Base-by-base conservation (phyloP, 2,329 filamentous ascomycete genomes). In the Beauveria caledonica region DNA sequence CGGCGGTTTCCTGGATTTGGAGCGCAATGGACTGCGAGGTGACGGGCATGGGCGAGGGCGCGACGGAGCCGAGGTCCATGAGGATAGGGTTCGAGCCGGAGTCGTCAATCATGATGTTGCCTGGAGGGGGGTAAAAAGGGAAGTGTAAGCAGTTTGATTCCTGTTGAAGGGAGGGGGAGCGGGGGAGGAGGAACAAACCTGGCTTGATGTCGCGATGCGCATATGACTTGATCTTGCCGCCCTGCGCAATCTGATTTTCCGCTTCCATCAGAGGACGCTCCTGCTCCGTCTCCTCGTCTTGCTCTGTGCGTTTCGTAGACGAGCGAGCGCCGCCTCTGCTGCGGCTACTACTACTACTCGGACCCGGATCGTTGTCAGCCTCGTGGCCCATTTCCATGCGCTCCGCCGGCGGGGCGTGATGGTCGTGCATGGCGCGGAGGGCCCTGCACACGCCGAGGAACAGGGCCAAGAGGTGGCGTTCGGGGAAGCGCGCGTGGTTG, bases 51-150 rank as follows among this genome's bases (percentile, higher is more conserved):
- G 94, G 94, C 2, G 90, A 92, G 19, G 89, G 89, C 45, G 91
- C 88, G 60, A 99, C 80, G 61, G 92, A 97, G 64, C 94, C 94
- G 25, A 99, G 86, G 72, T 99, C 94, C 94, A 99, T 99, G 40
- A 99, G 83, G 68, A 99, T 94, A 3, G 94, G 93, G 33, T 86
- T 87, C 62, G 86, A 83, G 66, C 94, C 94, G 68, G 91, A 86
- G 72, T 97, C 93, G 66, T 90, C 88, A 66, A 99, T 96, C 94
- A 99, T 99, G 71, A 99, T 96, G 76, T 99, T 99, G 62, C 92
- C 84, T 85, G 62, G 1, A 13, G 7, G 21, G 15, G n/a, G 5
- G 29, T 2, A 1, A 11, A 33, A 1, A 11, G 11, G 29, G 11
- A 15, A 36, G 36, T n/a, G 23, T 46, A 23, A 52, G 27, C 5